These are phyloP conservation scores for Beauveria bassiana DNA, from an alignment of 2,329 filamentous ascomycete species.

Conservation along the genomic window DNA sequence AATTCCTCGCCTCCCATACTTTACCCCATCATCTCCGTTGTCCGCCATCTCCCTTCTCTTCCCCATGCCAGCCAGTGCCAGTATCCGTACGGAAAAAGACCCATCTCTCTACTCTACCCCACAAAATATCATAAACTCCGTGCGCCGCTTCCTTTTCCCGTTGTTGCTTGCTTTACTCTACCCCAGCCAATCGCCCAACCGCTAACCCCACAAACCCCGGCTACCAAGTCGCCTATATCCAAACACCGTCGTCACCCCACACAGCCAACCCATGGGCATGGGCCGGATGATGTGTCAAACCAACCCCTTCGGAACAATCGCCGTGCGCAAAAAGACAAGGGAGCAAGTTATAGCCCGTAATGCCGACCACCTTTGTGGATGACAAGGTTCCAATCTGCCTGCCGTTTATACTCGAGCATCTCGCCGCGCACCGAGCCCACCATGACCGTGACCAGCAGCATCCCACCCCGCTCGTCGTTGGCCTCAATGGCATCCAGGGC, in stretches of 20 bases:
- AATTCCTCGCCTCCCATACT: too few relatives aligned
- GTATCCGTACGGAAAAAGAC: neutral
- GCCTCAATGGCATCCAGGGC: conserved; percentile 86
- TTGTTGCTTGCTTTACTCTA: neutral
- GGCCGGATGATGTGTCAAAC: neutral
- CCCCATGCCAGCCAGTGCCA: neutral
- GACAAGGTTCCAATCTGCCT: conserved; percentile 74
- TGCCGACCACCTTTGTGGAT: conserved; percentile 46
- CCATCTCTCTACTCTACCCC: neutral
- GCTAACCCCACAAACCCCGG: neutral
- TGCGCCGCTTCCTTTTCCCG: neutral
- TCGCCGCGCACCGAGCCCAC: conserved; percentile 39
- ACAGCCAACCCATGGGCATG: neutral
- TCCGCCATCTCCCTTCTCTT: neutral
- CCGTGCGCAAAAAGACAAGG: neutral
- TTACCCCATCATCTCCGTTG: neutral
- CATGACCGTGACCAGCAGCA: neutral
- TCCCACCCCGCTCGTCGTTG: conserved; percentile 57
- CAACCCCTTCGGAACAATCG: neutral
- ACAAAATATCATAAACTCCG: neutral
- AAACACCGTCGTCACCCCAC: conserved; percentile 1
- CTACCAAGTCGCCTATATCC: conserved; percentile 10
- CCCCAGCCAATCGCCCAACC: neutral
- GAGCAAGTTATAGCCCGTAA: neutral
- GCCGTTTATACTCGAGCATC: conserved; percentile 62